These are phyloP conservation scores for Trichophyton schoenleinii DNA, from an alignment of 2,329 filamentous ascomycete genomes.

Conservation along the genomic window DNA sequence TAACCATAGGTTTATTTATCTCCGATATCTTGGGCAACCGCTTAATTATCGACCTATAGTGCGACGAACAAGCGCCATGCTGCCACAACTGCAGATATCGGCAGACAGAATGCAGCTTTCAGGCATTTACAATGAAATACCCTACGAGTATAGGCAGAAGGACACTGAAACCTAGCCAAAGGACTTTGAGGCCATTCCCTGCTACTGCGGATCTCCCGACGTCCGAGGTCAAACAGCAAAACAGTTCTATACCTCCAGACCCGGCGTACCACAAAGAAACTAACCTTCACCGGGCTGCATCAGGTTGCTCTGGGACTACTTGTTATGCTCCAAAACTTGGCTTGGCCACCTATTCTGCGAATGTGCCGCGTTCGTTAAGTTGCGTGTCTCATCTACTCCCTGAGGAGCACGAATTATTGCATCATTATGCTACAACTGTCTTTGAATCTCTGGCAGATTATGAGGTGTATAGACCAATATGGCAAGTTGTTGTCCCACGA, in stretches of 20 bases:
- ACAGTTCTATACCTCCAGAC: not conserved
- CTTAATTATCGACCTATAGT: conserved; percentile 4
- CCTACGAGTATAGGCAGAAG: not conserved
- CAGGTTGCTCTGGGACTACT: not conserved
- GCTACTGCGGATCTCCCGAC: not conserved
- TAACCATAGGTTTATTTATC: too few relatives aligned
- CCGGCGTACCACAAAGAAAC: not conserved
- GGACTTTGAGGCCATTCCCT: not conserved
- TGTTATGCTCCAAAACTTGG: not conserved
- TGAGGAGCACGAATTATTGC: conserved; percentile 11
- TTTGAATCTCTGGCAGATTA: conserved; percentile 10
- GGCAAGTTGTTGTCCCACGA: conserved; percentile 12
- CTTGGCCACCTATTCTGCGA: not conserved
- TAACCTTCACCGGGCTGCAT: not conserved
- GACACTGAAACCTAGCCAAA: not conserved
- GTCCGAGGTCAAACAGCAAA: not conserved
- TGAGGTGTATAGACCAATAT: conserved; percentile 11
- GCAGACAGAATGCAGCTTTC: conserved; percentile 8
- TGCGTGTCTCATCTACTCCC: not conserved
- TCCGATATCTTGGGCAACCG: not conserved
- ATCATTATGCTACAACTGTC: conserved; percentile 11
- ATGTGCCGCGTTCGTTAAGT: not conserved
- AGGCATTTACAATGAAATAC: not conserved
- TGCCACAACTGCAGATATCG: conserved; percentile 12
- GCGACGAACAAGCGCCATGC: conserved; percentile 13